phyloP scores from a whole-genome alignment of 805 yeast species.

The Candida golubevii region DNA sequence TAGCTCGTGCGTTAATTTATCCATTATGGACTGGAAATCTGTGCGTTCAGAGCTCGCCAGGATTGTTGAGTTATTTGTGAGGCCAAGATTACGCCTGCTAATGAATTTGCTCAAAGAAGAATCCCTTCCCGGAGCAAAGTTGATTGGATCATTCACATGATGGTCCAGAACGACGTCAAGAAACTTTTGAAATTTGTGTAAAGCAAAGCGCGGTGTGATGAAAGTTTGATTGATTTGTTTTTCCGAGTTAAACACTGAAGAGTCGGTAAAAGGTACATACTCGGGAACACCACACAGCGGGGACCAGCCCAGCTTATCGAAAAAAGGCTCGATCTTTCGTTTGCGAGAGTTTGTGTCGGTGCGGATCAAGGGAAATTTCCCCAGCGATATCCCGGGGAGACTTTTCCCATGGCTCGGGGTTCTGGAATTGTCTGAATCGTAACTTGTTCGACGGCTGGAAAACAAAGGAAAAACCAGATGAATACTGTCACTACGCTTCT shows the following conservation, averaged over 20 bases:
- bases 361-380: slow-evolving; percentile 35
- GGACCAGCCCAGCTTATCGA: not conserved
- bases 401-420: not conserved
- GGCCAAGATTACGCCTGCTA: slow-evolving; percentile 5
- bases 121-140: slow-evolving; percentile 32
- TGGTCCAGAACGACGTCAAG: slow-evolving; percentile 28
- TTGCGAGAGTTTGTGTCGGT: not conserved
- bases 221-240: slow-evolving; percentile 21
- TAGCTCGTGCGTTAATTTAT: slow-evolving; percentile 28
- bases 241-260: slow-evolving; percentile 21
- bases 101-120: slow-evolving; percentile 30
- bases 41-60: slow-evolving; percentile 2
- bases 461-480: not conserved
- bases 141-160: slow-evolving; percentile 34
- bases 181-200: slow-evolving; percentile 29
- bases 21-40: slow-evolving; percentile 20
- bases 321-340: not conserved
- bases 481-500: too few species aligned
- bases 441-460: slow-evolving; percentile 3
- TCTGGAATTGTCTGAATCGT: slow-evolving; percentile 3
- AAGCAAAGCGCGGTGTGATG: slow-evolving; percentile 26
- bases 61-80: slow-evolving; percentile 1
- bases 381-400: slow-evolving; percentile 19
- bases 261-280: slow-evolving; percentile 8
- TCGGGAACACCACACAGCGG: slow-evolving; percentile 1